Base-by-base conservation (phyloP, 73 alveolate species). In the Symbiodinium natans region DNA sequence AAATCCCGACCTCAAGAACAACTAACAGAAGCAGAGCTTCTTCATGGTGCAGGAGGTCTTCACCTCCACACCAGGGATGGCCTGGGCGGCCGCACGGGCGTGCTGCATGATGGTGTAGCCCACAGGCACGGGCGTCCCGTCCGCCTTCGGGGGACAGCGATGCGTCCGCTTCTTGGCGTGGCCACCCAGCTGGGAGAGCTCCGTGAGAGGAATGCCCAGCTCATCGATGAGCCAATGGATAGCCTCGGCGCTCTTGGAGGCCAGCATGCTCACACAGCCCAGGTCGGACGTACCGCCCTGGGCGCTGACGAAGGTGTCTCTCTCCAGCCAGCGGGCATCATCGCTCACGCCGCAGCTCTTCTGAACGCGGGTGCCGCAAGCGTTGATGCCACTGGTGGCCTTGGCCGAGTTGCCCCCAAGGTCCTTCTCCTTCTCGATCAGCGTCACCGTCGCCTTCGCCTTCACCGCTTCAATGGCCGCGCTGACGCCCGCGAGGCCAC, bases 401-500 rank as follows among this genome's bases (percentile, higher is more conserved):
- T 63, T 63, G 7, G 77, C 77, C 10, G 77, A 63, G 77, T 63
- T 63, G 77, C 77, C 77, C 36, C 86, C 86, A 21, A 33, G 46
- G 48, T 36, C 27, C 6, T 19, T 27, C 34, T 63, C 77, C 77
- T 84, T 84, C 42, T 84, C 93, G 33, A 84, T 27, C 86, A 84
- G n/a, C 21, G 43, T 34, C 39, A 40, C 77, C 73, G 29, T 84
- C 41, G 59, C 93, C n/a, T 40, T 40, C 42, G 42, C 41, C 80
- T 84, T 40, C 41, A 84, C 82, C 29, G 43, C 93, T 41, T 43
- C 43, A 29, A 34, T n/a, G 1, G 93, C 93, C 27, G 93, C 93
- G 9, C 59, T 34, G 43, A 84, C 77, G 23, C 93, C 93, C 41
- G 93, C 73, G n/a, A 84, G 46, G 42, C 93, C 93, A n/a, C 93